Evolutionary conservation across 2,329 filamentous ascomycete genomes (phyloP).

Genomic region (Phoma sp.): DNA sequence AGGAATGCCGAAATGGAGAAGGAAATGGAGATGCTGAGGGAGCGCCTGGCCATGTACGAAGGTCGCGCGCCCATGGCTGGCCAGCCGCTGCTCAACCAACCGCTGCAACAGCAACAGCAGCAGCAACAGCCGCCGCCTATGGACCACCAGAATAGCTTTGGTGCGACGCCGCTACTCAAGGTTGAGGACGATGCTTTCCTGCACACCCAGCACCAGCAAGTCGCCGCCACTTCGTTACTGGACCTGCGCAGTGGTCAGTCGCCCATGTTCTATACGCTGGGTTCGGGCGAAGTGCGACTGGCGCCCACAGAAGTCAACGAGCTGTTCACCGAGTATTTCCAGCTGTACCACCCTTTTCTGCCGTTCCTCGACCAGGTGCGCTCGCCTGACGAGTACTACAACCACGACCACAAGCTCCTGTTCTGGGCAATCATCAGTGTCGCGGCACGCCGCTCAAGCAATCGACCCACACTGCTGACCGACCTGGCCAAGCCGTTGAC

Average conservation of each 20-base stretch:
- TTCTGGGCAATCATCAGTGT: constrained; percentile 86
- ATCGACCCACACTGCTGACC: constrained; percentile 68
- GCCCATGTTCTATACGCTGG: constrained; percentile 65
- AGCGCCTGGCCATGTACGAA: constrained; percentile 64
- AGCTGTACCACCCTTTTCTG: constrained; percentile 76
- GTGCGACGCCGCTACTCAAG: constrained; percentile 26
- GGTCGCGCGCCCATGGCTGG: constrained; percentile 54
- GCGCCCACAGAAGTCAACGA: constrained; percentile 52
- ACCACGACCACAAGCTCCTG: constrained; percentile 76
- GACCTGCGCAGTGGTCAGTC: constrained; percentile 54
- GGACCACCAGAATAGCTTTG: constrained; percentile 31
- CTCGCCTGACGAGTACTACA: constrained; percentile 73
- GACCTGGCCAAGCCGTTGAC: constrained; percentile 71
- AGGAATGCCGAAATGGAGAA: constrained; percentile 88
- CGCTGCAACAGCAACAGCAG: constrained; percentile 11
- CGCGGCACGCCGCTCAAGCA: constrained; percentile 72
- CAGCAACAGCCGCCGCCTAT: constrained; percentile 13
- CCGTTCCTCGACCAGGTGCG: constrained; percentile 73
- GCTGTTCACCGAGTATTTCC: constrained; percentile 77
- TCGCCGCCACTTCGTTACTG: constrained; percentile 48
- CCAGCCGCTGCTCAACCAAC: constrained; percentile 36
- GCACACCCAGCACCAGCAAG: constrained; percentile 45
- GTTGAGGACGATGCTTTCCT: constrained; percentile 45
- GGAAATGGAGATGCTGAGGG: constrained; percentile 69
- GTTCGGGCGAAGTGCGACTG: constrained; percentile 52